Conservation (phyloP, 2,329 filamentous ascomycete species). For the Verticillium dahliae region DNA sequence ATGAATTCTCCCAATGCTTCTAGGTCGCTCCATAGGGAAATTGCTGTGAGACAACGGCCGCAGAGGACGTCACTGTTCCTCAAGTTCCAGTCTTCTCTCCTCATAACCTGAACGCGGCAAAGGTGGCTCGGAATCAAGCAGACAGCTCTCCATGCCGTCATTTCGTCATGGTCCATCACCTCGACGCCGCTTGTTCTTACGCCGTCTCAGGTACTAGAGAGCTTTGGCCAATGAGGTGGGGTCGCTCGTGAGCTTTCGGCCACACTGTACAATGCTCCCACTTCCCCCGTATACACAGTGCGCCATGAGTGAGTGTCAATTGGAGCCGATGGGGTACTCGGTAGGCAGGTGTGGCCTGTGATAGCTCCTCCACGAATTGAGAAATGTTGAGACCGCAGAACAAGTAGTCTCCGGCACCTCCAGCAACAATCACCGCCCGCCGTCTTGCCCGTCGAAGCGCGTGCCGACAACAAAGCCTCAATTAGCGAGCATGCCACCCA, state of each 20-base stretch:
- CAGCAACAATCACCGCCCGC: constrained; percentile 6
- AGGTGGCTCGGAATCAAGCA: not conserved
- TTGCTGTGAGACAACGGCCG: not conserved
- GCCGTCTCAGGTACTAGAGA: not conserved
- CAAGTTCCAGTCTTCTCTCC: not conserved
- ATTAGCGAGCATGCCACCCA: constrained; percentile 31
- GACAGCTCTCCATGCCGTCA: not conserved
- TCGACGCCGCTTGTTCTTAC: not conserved
- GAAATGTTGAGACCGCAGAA: constrained; percentile 10
- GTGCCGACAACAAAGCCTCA: not conserved
- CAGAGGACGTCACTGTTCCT: not conserved
- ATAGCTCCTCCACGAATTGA: constrained; percentile 6
- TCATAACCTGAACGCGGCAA: not conserved
- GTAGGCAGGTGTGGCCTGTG: not conserved
- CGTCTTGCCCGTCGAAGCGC: not conserved
- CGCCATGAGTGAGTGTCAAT: not conserved
- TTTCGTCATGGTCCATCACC: not conserved
- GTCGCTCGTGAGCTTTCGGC: not conserved
- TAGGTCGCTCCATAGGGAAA: too few relatives aligned
- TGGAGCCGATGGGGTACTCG: not conserved
- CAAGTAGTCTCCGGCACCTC: not conserved
- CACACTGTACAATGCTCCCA: not conserved
- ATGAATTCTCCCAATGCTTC: too few relatives aligned
- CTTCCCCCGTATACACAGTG: not conserved
- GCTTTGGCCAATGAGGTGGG: not conserved